These are phyloP conservation scores for Lentithecium fluviatile DNA, from an alignment of 495 filamentous ascomycete genomes.

Conservation along the genomic window DNA sequence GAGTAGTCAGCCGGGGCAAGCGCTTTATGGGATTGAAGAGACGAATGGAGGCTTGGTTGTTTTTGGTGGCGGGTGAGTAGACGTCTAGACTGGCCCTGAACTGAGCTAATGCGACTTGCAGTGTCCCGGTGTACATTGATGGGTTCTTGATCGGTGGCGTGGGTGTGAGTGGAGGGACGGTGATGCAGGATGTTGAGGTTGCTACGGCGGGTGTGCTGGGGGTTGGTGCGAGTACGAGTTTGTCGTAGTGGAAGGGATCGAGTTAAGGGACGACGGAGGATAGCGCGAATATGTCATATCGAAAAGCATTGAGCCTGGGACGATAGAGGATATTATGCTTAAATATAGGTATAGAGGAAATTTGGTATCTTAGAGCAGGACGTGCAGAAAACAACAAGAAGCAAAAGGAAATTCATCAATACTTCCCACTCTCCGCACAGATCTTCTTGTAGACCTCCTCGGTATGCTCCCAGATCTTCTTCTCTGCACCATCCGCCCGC, in stretches of 20 bases:
- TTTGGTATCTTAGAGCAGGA: no score
- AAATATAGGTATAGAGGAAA: no score
- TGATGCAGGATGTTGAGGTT: slow-evolving; percentile 12
- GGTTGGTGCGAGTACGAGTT: no score
- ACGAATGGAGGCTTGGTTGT: slow-evolving; percentile 23
- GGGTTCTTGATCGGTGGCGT: slow-evolving; percentile 24
- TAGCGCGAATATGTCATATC: no score
- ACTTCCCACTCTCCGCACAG: slow-evolving; percentile 16
- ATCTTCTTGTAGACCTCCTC: slow-evolving; percentile 32
- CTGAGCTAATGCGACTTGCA: not conserved
- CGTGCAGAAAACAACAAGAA: no score
- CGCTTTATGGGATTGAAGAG: slow-evolving; percentile 20
- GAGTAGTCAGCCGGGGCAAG: not conserved
- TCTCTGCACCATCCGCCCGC: slow-evolving; percentile 17
- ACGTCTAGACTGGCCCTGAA: not conserved
- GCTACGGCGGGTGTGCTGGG: no score
- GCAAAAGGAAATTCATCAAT: no score
- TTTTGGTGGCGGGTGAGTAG: slow-evolving; percentile 15
- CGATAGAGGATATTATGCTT: no score
- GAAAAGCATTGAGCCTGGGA: no score
- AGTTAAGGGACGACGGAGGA: no score
- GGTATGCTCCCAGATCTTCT: slow-evolving; percentile 30
- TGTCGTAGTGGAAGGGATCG: no score
- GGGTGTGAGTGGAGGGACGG: slow-evolving; percentile 14
- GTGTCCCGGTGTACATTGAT: slow-evolving; percentile 15